Evolutionary conservation across 1,284 basidiomycete genomes (phyloP).

Genomic region (Puccinia brachypodii): DNA sequence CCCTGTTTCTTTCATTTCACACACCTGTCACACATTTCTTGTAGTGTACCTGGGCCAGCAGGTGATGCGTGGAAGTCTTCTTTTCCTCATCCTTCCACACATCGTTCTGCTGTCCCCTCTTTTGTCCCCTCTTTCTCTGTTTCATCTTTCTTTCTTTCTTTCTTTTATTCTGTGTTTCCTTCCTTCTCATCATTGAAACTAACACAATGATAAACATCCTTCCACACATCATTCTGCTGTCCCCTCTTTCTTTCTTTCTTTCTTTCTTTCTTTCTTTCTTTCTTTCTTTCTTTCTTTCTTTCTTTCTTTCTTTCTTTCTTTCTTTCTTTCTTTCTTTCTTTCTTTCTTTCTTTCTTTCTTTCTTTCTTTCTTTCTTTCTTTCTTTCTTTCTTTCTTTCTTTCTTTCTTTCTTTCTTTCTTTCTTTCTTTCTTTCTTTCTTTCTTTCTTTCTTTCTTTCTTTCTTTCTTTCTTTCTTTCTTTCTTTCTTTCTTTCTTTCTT

Average conservation of each 20-base stretch:
- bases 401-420: neutral
- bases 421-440: neutral
- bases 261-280: neutral
- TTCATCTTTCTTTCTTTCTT: neutral
- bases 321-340: neutral
- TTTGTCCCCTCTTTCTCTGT: neutral
- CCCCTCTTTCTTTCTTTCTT: neutral
- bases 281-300: neutral
- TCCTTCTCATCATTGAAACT: neutral
- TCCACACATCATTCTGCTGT: no score
- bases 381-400: neutral
- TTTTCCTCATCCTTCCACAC: no score
- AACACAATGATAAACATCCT: no score
- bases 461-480: neutral
- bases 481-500: neutral
- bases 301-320: neutral
- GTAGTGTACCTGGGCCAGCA: no score
- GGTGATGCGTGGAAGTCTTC: no score
- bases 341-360: neutral
- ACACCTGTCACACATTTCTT: no score
- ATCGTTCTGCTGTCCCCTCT: neutral
- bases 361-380: neutral
- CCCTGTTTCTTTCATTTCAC: neutral
- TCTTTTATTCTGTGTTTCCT: neutral
- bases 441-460: neutral